These are phyloP conservation scores for Wickerhamiella vanderwaltii DNA, from an alignment of 805 yeast genomes.

Conservation along the genomic window DNA sequence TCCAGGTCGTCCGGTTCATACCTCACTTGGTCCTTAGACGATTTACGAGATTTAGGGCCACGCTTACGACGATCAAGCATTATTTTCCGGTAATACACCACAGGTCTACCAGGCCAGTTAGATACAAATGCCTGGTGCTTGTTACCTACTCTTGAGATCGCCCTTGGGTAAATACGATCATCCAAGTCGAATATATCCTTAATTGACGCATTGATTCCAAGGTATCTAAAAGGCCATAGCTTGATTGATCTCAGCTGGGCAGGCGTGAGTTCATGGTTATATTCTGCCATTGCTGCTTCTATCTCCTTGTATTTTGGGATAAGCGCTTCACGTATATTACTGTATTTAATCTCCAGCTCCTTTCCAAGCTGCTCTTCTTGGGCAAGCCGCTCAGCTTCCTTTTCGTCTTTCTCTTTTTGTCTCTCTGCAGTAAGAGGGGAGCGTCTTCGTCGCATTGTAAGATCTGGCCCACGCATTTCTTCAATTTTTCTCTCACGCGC, in stretches of 20 bases:
- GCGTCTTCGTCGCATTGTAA: conserved; percentile 5
- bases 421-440: conserved; percentile 4
- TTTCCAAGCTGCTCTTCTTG: not conserved
- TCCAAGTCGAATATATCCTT: conserved; percentile 70
- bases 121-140: conserved; percentile 51
- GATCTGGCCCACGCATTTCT: conserved; percentile 1
- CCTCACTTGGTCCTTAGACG: not conserved
- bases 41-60: conserved; percentile 8
- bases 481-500: conserved; percentile 5
- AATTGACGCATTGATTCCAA: conserved; percentile 60
- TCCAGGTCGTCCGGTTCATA: conserved; percentile 17
- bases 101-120: conserved; percentile 53
- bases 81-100: conserved; percentile 44
- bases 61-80: conserved; percentile 18
- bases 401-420: conserved; percentile 2
- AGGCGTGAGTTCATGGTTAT: conserved; percentile 15
- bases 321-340: not conserved
- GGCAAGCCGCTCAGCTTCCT: conserved; percentile 3
- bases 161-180: conserved; percentile 71
- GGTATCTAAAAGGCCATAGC: conserved; percentile 63
- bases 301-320: conserved; percentile 19
- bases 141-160: conserved; percentile 62
- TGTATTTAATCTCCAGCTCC: not conserved
- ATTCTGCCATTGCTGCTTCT: conserved; percentile 12
- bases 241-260: conserved; percentile 14